Evolutionary conservation across 208 protist genomes (phyloP).

Genomic region (Wallacemonas sp.): DNA sequence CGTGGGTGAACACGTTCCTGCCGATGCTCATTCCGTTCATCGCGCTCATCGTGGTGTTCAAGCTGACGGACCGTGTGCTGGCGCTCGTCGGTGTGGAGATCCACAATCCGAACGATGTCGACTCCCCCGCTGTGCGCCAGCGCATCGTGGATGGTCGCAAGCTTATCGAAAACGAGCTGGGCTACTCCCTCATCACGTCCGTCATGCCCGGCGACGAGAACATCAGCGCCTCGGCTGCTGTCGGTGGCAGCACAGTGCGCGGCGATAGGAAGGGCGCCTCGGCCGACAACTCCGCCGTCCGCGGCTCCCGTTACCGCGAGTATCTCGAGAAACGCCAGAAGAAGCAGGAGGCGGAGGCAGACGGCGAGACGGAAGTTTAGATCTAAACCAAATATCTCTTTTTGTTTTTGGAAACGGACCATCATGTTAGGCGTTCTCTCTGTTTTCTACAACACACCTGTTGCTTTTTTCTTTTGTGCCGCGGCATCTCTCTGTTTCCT

Average conservation of each 20-base stretch:
- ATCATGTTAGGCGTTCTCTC: too few relatives aligned
- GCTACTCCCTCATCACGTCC: conserved; percentile 54
- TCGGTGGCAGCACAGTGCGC: not conserved
- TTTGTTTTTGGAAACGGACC: not conserved
- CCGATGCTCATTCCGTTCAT: conserved; percentile 89
- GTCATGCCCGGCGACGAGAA: conserved; percentile 40
- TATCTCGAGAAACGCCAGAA: conserved; percentile 54
- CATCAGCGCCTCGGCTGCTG: conserved; percentile 5
- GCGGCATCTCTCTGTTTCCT: conserved; percentile 4
- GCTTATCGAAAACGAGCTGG: conserved; percentile 72
- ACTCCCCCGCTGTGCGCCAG: conserved; percentile 66
- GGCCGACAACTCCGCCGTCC: conserved; percentile 14
- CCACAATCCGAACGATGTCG: conserved; percentile 75
- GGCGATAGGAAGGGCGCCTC: conserved; percentile 1
- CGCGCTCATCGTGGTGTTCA: conserved; percentile 65
- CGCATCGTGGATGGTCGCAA: conserved; percentile 78
- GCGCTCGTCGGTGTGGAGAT: conserved; percentile 74
- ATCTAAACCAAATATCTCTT: not conserved
- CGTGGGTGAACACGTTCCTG: conserved; percentile 79
- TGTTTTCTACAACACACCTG: too few relatives aligned
- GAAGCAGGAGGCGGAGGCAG: conserved; percentile 22
- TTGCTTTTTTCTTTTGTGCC: too few relatives aligned
- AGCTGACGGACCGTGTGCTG: conserved; percentile 68
- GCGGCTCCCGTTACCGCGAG: conserved; percentile 70
- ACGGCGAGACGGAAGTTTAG: not conserved